Evolutionary conservation across 768 basidiomycete species (phyloP).

Genomic region (Calocera cornea): DNA sequence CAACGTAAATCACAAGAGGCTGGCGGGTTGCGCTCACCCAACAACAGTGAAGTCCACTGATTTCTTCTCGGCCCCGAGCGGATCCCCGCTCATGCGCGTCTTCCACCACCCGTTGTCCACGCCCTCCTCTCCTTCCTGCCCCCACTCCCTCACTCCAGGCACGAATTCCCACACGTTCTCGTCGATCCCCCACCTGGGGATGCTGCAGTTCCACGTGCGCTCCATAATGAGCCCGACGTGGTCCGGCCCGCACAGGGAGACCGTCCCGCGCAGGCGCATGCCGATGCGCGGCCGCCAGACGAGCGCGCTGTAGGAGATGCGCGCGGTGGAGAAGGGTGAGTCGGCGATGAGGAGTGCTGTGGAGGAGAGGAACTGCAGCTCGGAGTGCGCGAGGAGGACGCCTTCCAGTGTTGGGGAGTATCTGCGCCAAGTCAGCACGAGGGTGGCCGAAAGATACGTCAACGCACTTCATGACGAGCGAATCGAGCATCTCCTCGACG

Average conservation of each 20-base stretch:
- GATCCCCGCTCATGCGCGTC: slow-evolving; percentile 50
- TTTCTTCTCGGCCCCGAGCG: slow-evolving; percentile 54
- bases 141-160: slow-evolving; percentile 29
- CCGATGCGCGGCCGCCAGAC: slow-evolving; percentile 81
- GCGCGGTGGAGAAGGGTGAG: slow-evolving; percentile 70
- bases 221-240: slow-evolving; percentile 83
- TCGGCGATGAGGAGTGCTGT: slow-evolving; percentile 61
- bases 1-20: background rate
- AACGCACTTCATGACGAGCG: slow-evolving; percentile 84
- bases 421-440: slow-evolving; percentile 29
- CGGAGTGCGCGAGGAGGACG: slow-evolving; percentile 76
- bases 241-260: slow-evolving; percentile 81
- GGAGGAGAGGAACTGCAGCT: slow-evolving; percentile 49
- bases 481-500: slow-evolving; percentile 80
- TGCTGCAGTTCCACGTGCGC: slow-evolving; percentile 87
- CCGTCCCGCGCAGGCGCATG: slow-evolving; percentile 61
- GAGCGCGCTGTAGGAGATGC: slow-evolving; percentile 65
- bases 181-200: slow-evolving; percentile 82
- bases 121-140: slow-evolving; percentile 18
- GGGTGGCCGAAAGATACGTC: background rate
- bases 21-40: slow-evolving; percentile 41
- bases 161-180: slow-evolving; percentile 80
- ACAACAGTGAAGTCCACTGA: slow-evolving; percentile 74
- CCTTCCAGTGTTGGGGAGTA: slow-evolving; percentile 79
- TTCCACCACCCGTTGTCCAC: slow-evolving; percentile 65